Percentiles rank a stretch among this genome's conserved stretches.
Evolutionary conservation across 2,329 filamentous ascomycete species (phyloP).

Genomic region (Blastomyces emzantsi): DNA sequence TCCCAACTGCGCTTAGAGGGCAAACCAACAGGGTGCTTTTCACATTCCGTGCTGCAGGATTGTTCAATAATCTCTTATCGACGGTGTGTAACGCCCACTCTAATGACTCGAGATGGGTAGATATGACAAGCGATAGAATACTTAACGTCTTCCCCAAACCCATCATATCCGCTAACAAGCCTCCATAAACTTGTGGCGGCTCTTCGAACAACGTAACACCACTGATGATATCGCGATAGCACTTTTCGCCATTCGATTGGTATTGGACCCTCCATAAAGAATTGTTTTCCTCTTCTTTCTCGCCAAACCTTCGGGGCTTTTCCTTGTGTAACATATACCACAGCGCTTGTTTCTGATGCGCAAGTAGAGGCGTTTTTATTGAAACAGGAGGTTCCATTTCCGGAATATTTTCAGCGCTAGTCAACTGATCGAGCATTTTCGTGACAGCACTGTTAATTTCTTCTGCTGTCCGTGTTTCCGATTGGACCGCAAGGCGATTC

Average conservation of each 20-base stretch:
- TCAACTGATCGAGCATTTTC: constrained; percentile 78
- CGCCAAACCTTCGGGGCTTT: constrained; percentile 51
- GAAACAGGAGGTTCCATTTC: constrained; percentile 56
- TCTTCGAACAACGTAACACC: constrained; percentile 52
- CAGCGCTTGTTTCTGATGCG: constrained; percentile 83
- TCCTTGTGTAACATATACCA: constrained; percentile 79
- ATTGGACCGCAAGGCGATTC: constrained; percentile 24
- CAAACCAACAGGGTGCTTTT: constrained; percentile 79
- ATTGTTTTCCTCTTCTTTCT: constrained; percentile 52
- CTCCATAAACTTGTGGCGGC: constrained; percentile 60
- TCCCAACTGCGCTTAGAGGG: constrained; percentile 81
- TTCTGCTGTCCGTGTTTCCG: constrained; percentile 59
- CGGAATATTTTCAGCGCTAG: constrained; percentile 65
- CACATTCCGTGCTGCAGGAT: constrained; percentile 45
- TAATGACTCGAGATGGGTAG: constrained; percentile 53
- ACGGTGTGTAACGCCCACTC: constrained; percentile 53
- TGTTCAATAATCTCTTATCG: constrained; percentile 28
- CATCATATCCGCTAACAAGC: constrained; percentile 80
- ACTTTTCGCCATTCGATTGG: constrained; percentile 47
- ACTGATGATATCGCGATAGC: constrained; percentile 80
- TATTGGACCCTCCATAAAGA: constrained; percentile 67
- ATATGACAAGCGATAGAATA: constrained; percentile 66
- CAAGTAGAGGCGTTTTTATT: constrained; percentile 61
- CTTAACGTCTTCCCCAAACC: constrained; percentile 81
- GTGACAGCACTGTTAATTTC: constrained; percentile 79